Conservation (phyloP, 768 basidiomycete species). For the Mycena rebaudengoi region DNA sequence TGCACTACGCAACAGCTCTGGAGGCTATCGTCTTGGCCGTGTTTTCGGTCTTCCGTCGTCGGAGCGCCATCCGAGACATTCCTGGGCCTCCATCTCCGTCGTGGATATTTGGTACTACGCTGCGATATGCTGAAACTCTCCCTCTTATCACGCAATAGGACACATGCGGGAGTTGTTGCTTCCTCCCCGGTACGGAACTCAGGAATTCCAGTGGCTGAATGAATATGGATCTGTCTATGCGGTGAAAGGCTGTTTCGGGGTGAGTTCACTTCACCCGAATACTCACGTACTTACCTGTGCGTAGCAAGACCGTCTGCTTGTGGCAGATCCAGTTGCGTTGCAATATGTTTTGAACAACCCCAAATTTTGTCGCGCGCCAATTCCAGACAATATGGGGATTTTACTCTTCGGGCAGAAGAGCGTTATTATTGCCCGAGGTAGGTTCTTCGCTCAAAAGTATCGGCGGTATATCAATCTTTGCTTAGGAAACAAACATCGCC, state of each 20-base stretch:
- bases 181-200: not conserved
- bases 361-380: not conserved
- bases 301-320: conserved; percentile 7
- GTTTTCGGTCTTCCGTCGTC: not conserved
- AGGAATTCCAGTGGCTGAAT: conserved; percentile 13
- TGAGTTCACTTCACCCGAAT: not conserved
- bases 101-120: not conserved
- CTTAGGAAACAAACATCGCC: no score
- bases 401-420: not conserved
- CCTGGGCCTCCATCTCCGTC: not conserved
- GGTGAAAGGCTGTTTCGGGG: conserved; percentile 4
- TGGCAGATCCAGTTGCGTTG: conserved; percentile 8
- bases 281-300: not conserved
- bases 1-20: no score
- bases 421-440: not conserved
- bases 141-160: not conserved
- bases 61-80: not conserved
- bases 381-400: not conserved
- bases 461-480: no score
- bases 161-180: conserved; percentile 1
- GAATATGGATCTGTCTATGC: not conserved
- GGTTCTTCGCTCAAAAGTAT: no score
- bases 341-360: not conserved
- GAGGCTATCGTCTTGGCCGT: not conserved
- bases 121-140: not conserved